These are phyloP conservation scores for Ophiosphaerella korrae DNA, from an alignment of 2,329 filamentous ascomycete species.

Conservation along the genomic window DNA sequence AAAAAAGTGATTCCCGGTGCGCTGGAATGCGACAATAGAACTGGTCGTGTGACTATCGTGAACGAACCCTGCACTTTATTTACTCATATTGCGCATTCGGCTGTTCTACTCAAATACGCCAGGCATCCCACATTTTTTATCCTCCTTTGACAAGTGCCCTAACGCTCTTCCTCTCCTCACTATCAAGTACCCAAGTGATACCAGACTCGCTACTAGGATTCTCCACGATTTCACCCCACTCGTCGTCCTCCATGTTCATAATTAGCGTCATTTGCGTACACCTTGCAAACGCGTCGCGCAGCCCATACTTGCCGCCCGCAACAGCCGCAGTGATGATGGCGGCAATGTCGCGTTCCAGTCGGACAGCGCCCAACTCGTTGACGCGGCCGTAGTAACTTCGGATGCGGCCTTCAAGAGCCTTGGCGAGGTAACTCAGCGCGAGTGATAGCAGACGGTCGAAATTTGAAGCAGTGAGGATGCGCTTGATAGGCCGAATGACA, in stretches of 20 bases:
- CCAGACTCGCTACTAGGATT: constrained; percentile 59
- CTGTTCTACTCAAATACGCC: background rate
- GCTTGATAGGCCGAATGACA: constrained; percentile 81
- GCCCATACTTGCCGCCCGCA: constrained; percentile 72
- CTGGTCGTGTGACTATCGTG: no score
- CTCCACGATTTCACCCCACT: constrained; percentile 77
- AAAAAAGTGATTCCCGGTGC: background rate
- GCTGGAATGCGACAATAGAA: background rate
- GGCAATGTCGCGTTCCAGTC: constrained; percentile 82
- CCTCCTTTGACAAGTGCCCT: constrained; percentile 65
- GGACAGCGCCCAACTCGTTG: constrained; percentile 79
- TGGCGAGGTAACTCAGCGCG: constrained; percentile 75
- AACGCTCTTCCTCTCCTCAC: constrained; percentile 75
- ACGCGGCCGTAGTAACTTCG: constrained; percentile 79
- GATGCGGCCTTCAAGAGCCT: constrained; percentile 84
- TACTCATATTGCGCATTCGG: constrained; percentile 20
- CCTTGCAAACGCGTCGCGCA: constrained; percentile 76
- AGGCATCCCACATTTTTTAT: background rate
- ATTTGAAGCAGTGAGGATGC: constrained; percentile 78
- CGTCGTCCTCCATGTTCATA: constrained; percentile 93
- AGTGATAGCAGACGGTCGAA: constrained; percentile 77
- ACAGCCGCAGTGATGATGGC: constrained; percentile 71
- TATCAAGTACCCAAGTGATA: constrained; percentile 72
- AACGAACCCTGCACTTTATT: constrained; percentile 1
- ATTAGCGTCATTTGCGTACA: constrained; percentile 83